Evolutionary conservation across 768 basidiomycete species (phyloP), one percentile per base, ranked within the genome.

Genomic region (Rhodosporidiobolus sp.): DNA sequence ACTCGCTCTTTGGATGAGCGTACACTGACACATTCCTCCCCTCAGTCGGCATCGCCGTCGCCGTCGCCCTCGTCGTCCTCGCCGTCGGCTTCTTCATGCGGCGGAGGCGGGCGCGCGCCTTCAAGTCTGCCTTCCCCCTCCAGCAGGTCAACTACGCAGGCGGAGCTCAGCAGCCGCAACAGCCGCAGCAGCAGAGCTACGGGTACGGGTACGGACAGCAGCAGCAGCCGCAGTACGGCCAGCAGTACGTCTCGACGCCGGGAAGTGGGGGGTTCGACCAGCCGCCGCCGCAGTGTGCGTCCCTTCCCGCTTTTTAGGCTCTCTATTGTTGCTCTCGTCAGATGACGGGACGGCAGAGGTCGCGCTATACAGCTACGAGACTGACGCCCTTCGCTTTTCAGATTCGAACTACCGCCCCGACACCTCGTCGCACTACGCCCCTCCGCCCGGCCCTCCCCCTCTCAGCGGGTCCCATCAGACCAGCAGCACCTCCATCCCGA

Each of bases 401-500:
- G 73, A 74, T 52, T 57, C 73, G n/a, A 62, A 62, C n/a, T 74
- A 74, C 65, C 58, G 66, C 34, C n/a, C 54, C 22, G 68, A 74
- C 32, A 26, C 50, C 17, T 17, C 28, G 11, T 66, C 64, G 20
- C 63, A 56, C 26, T 73, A 69, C 67, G 26, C 68, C 26, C 69
- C 62, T 30, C 46, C 67, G n/a, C 19, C 56, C 20, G 46, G 24
- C n/a, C n/a, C n/a, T 20, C 52, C 48, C 9, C 66, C 19, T 0
- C 50, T 22, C 1, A 26, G 26, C 19, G 26, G 28, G 30, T 22
- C 50, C 14, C 17, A 19, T 14, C 8, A 7, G 14, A 43, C 7
- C 38, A 43, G 38, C 38, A 7, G 8, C 14, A 43, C 38, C 38
- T 43, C 38, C 8, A 20, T 20, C 34, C 45, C 49, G n/a, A 58